phyloP scores from a whole-genome alignment of 495 filamentous ascomycete genomes.

The Cercophora newfieldiana region DNA sequence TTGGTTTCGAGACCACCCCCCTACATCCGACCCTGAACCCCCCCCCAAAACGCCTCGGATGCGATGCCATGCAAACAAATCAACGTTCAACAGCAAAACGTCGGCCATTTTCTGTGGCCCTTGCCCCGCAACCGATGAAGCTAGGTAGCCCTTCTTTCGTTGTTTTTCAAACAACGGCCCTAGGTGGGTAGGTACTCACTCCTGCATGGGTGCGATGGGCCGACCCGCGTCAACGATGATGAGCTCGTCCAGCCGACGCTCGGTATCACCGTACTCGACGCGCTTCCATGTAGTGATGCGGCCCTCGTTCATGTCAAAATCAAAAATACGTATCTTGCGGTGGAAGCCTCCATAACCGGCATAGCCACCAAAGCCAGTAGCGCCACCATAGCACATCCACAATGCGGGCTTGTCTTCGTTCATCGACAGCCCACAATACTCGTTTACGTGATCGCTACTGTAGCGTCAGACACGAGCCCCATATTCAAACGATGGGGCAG shows the following conservation, averaged over 20 bases:
- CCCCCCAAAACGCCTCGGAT: constrained; percentile 2
- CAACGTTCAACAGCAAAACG: neutral
- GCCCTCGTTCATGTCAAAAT: constrained; percentile 86
- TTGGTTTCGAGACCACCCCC: too few species aligned
- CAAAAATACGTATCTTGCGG: constrained; percentile 82
- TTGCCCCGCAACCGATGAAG: constrained; percentile 1
- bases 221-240: constrained; percentile 82
- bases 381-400: constrained; percentile 99
- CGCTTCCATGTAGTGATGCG: constrained; percentile 90
- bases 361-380: constrained; percentile 87
- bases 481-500: neutral
- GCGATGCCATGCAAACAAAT: neutral
- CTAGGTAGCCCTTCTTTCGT: neutral
- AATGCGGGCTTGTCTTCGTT: constrained; percentile 63
- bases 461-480: neutral
- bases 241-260: constrained; percentile 75
- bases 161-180: neutral
- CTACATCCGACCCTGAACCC: neutral
- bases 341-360: constrained; percentile 85
- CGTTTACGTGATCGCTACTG: constrained; percentile 85
- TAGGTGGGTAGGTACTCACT: neutral
- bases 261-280: constrained; percentile 76
- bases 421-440: constrained; percentile 79
- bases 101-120: neutral
- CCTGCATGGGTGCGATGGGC: constrained; percentile 46